Evolutionary conservation across 2,329 filamentous ascomycete genomes (phyloP).

Genomic region (Dothideomycetes sp.): DNA sequence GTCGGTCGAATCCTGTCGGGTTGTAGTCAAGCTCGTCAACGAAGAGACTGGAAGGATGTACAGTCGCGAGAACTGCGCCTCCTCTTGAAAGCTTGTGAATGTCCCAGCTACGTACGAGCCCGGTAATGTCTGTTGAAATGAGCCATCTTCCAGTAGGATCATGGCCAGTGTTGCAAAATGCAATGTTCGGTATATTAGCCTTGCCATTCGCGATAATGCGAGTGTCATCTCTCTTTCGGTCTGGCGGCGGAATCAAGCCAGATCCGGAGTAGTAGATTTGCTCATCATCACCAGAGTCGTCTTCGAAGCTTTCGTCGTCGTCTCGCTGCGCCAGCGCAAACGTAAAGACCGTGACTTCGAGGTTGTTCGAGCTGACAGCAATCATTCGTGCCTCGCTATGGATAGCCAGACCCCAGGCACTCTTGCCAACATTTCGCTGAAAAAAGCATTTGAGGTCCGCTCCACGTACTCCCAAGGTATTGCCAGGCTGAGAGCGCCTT

Average conservation of each 20-base stretch:
- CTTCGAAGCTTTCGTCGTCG: not conserved
- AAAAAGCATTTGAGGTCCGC: constrained; percentile 48
- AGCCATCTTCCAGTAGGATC: constrained; percentile 47
- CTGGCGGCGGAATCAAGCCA: not conserved
- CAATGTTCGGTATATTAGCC: constrained; percentile 46
- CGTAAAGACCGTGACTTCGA: constrained; percentile 46
- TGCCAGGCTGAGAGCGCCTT: constrained; percentile 19
- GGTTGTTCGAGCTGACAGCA: constrained; percentile 70
- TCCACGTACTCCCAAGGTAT: constrained; percentile 26
- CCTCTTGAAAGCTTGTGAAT: constrained; percentile 13
- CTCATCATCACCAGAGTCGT: constrained; percentile 4
- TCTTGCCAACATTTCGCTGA: constrained; percentile 60
- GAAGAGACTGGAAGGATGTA: not conserved
- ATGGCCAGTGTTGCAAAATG: constrained; percentile 47
- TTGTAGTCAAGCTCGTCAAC: not conserved
- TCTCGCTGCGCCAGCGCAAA: constrained; percentile 39
- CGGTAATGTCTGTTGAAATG: constrained; percentile 45
- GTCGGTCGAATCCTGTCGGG: constrained; percentile 13
- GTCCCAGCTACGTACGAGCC: constrained; percentile 39
- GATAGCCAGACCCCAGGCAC: constrained; percentile 82
- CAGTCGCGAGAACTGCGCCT: not conserved
- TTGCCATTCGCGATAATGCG: constrained; percentile 19
- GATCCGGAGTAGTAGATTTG: constrained; percentile 1
- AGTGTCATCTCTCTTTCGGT: constrained; percentile 15
- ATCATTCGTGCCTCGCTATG: constrained; percentile 74